These are phyloP conservation scores for Phaeosphaeria sp. DNA, from an alignment of 2,329 filamentous ascomycete genomes.

Conservation along the genomic window DNA sequence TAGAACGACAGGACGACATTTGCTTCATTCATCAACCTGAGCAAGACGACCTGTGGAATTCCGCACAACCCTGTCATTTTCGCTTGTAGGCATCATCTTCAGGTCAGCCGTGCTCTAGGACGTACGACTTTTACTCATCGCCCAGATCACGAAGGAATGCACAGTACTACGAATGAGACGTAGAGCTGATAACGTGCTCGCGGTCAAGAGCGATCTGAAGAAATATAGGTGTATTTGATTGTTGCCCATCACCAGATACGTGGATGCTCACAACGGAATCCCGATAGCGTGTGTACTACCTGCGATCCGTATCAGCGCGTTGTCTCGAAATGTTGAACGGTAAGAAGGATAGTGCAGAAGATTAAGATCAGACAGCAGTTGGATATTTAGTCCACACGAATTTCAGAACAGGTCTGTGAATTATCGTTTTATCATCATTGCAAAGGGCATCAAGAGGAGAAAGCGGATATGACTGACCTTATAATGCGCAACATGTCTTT, in stretches of 20 bases:
- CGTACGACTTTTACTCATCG: no score
- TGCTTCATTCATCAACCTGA: no score
- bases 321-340: not conserved
- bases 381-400: slow-evolving; percentile 74
- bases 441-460: slow-evolving; percentile 22
- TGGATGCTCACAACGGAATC: not conserved
- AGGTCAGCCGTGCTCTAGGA: no score
- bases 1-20: no score
- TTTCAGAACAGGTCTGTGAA: slow-evolving; percentile 89
- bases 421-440: slow-evolving; percentile 65
- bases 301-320: not conserved
- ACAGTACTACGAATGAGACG: no score
- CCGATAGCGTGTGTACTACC: not conserved
- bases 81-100: no score
- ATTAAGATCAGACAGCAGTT: slow-evolving; percentile 78
- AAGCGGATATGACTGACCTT: not conserved
- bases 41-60: no score
- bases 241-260: not conserved
- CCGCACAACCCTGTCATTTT: no score
- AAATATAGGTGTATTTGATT: not conserved
- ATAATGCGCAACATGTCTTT: slow-evolving; percentile 1
- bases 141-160: no score
- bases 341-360: slow-evolving; percentile 6
- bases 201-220: no score
- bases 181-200: no score